Conservation (phyloP, 2,329 filamentous ascomycete species). For the Colletotrichum falcatum region DNA sequence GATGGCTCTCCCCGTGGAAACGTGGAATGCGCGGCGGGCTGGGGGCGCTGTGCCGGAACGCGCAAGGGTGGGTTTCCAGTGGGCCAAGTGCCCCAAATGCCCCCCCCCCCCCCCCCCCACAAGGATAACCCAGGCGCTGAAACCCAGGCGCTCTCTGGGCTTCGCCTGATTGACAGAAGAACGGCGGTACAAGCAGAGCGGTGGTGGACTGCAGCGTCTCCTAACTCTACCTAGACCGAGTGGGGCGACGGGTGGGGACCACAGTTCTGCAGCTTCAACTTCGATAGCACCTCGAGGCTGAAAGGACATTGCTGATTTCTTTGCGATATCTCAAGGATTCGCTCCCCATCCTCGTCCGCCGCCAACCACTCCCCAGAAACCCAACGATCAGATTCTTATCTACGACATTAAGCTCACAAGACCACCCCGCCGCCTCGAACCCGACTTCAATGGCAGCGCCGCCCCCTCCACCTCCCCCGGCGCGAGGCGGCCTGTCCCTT, state of each 20-base stretch:
- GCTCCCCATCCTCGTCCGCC: background rate
- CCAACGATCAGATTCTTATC: background rate
- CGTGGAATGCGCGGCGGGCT: constrained; percentile 21
- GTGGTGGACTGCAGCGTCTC: background rate
- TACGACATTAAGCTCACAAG: background rate
- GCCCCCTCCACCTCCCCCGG: constrained; percentile 54
- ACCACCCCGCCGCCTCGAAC: background rate
- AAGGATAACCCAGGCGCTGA: constrained; percentile 14
- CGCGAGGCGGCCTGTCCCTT: constrained; percentile 72
- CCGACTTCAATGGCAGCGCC: constrained; percentile 47
- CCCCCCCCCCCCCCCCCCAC: background rate
- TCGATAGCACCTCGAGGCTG: constrained; percentile 3
- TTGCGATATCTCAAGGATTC: constrained; percentile 1
- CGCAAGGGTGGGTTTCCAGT: constrained; percentile 27
- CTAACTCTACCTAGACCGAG: background rate
- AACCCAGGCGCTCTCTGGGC: constrained; percentile 20
- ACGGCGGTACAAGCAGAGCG: background rate
- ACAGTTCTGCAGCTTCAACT: constrained; percentile 6
- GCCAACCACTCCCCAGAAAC: background rate
- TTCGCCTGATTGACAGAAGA: constrained; percentile 17
- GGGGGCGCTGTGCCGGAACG: constrained; percentile 29
- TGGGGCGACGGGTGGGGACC: background rate
- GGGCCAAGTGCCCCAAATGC: background rate
- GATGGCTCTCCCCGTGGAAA: constrained; percentile 3
- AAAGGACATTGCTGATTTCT: background rate